Conservation (phyloP, 2,329 filamentous ascomycete species). For the Aureobasidium subglaciale region DNA sequence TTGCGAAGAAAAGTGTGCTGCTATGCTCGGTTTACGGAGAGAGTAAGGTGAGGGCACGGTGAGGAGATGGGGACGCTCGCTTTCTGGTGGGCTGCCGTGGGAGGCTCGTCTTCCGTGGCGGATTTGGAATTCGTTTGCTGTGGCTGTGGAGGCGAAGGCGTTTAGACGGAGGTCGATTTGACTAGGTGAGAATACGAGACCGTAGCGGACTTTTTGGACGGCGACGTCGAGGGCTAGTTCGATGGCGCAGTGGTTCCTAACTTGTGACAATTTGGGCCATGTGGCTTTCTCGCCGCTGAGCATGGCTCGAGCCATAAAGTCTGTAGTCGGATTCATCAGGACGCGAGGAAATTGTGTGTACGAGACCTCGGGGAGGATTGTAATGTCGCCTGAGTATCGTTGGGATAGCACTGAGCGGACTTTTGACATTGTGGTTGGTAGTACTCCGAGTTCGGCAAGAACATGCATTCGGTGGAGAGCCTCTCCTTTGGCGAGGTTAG, state of each 20-base stretch:
- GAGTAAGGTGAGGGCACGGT: background rate
- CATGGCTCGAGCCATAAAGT: conserved; percentile 78
- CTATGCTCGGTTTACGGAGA: background rate
- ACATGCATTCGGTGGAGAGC: conserved; percentile 73
- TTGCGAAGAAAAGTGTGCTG: too few relatives aligned
- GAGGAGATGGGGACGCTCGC: background rate
- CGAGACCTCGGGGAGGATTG: conserved; percentile 75
- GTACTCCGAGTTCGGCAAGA: conserved; percentile 70
- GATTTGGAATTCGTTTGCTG: background rate
- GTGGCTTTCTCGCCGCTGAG: conserved; percentile 76
- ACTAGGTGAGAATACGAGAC: conserved; percentile 62
- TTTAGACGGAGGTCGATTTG: conserved; percentile 50
- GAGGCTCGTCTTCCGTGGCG: conserved; percentile 3
- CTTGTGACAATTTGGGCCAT: conserved; percentile 81
- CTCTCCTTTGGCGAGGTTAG: conserved; percentile 70
- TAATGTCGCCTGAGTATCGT: conserved; percentile 91
- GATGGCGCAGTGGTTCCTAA: conserved; percentile 81
- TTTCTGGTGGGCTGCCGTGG: conserved; percentile 7
- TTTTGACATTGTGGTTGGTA: conserved; percentile 64
- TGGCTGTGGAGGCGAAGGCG: conserved; percentile 15
- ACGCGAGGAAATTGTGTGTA: conserved; percentile 68
- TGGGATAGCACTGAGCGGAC: conserved; percentile 75
- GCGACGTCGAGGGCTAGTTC: conserved; percentile 76
- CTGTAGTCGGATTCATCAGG: conserved; percentile 73
- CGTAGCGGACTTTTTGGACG: conserved; percentile 60